These are phyloP conservation scores for Hanseniaspora singularis DNA, from an alignment of 805 yeast species.

Conservation along the genomic window DNA sequence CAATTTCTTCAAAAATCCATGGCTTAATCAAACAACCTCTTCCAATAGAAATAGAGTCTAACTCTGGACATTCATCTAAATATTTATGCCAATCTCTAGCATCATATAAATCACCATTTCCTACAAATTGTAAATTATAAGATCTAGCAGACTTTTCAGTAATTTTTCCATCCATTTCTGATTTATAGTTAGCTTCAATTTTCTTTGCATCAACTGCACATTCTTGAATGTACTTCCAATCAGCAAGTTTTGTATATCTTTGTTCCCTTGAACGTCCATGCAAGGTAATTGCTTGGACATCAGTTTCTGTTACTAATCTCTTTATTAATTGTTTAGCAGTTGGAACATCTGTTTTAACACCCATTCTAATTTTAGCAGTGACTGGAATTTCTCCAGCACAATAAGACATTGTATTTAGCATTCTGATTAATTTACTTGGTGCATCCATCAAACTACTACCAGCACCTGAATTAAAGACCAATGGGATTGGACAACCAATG, in stretches of 20 bases:
- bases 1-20: conserved; percentile 95
- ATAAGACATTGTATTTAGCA: conserved; percentile 78
- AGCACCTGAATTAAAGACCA: conserved; percentile 86
- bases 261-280: conserved; percentile 97
- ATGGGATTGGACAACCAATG: conserved; percentile 96
- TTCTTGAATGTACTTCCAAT: conserved; percentile 78
- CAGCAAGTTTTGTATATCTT: conserved; percentile 79
- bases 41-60: conserved; percentile 94
- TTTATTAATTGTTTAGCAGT: conserved; percentile 70
- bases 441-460: conserved; percentile 89
- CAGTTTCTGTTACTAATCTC: conserved; percentile 63
- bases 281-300: conserved; percentile 78
- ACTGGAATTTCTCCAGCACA: conserved; percentile 84
- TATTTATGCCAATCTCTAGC: conserved; percentile 80
- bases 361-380: conserved; percentile 85
- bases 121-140: conserved; percentile 68
- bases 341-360: conserved; percentile 72
- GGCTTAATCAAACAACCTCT: conserved; percentile 97
- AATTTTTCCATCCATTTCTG: conserved; percentile 51
- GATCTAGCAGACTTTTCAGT: conserved; percentile 47
- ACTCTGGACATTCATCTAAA: conserved; percentile 39
- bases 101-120: conserved; percentile 87
- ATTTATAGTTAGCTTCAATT: conserved; percentile 40
- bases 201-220: conserved; percentile 59
- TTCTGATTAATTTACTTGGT: conserved; percentile 66